phyloP scores from a whole-genome alignment of 192 early-diverging fungal genomes.

The Podila clonocystis region DNA sequence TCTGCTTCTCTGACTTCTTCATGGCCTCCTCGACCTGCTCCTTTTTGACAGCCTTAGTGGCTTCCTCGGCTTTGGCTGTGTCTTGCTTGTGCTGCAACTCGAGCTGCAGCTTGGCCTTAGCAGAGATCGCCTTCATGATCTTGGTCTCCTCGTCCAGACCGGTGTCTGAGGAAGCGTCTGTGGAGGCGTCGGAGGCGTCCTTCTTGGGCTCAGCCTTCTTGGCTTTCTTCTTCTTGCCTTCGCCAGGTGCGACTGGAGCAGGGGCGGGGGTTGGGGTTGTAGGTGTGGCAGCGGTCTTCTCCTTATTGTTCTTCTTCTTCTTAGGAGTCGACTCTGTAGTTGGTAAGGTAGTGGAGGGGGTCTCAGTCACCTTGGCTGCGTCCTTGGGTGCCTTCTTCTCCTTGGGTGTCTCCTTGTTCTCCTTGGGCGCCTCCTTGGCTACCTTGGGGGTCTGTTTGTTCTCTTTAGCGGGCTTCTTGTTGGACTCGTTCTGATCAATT shows the following conservation, averaged over 20 bases:
- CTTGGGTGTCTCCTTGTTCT: neutral
- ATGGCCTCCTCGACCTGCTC: neutral
- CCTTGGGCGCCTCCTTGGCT: neutral
- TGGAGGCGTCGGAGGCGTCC: too few species aligned
- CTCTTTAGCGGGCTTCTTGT: conserved; percentile 1
- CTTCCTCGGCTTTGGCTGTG: conserved; percentile 1
- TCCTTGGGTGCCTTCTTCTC: too few species aligned
- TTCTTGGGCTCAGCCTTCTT: neutral
- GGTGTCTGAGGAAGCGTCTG: too few species aligned
- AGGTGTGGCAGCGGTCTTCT: too few species aligned
- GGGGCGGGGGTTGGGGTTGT: neutral
- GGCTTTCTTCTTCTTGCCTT: neutral
- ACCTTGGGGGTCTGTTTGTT: neutral
- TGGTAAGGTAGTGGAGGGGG: too few species aligned
- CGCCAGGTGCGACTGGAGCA: neutral
- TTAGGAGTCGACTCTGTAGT: too few species aligned
- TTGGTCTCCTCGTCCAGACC: neutral
- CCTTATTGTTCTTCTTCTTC: too few species aligned
- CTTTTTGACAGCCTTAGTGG: neutral
- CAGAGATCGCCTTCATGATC: conserved; percentile 26
- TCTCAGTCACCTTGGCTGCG: too few species aligned
- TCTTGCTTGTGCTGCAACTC: too few species aligned
- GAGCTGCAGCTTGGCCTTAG: neutral
- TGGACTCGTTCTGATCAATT: neutral
- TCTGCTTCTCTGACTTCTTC: neutral